Conservation (phyloP, 441 rosid species). For the Populus hybrid region DNA sequence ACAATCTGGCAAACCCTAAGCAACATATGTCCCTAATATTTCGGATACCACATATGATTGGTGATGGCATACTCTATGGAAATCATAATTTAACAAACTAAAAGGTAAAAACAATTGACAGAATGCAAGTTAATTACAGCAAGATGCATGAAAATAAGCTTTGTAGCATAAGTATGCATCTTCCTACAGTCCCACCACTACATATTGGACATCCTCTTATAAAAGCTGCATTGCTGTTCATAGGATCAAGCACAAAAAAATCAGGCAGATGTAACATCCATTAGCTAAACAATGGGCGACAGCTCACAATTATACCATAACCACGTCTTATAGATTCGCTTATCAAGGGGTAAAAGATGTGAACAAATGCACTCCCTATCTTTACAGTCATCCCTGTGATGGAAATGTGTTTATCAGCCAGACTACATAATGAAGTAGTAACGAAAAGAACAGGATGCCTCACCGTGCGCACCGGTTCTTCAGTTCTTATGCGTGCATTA, state of each 20-base stretch:
- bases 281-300: not conserved
- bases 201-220: not conserved
- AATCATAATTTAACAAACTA: not conserved
- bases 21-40: not conserved
- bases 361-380: not conserved
- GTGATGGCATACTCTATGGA: not conserved
- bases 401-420: not conserved
- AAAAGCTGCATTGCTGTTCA: not conserved
- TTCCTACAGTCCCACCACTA: not conserved
- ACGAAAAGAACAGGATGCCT: slow-evolving; percentile 1
- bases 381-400: not conserved
- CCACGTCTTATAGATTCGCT: not conserved
- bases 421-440: not conserved
- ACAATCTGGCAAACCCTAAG: not conserved
- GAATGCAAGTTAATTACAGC: not conserved
- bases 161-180: not conserved
- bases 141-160: not conserved
- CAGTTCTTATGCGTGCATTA: slow-evolving; percentile 77
- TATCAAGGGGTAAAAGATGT: not conserved
- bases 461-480: slow-evolving; percentile 67
- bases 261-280: not conserved
- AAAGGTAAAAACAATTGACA: not conserved
- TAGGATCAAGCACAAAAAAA: not conserved
- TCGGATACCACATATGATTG: not conserved
- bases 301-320: not conserved